A percentile compares a stretch with the other conserved stretches of the same genome.
Conservation (phyloP, 2,329 filamentous ascomycete species). For the Madurella fahalii region DNA sequence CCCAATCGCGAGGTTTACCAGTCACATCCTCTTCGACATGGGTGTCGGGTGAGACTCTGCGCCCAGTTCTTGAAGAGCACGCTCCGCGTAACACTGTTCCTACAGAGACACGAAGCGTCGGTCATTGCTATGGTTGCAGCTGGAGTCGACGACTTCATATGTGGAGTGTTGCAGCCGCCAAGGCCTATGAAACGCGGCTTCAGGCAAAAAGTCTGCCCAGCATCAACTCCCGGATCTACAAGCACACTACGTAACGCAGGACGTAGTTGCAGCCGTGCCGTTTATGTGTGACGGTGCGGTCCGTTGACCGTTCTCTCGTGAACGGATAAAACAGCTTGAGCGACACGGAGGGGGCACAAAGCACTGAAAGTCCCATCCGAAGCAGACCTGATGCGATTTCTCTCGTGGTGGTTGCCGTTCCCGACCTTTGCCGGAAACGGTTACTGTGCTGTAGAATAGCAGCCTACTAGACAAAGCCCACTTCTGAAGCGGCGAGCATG, state of each 20-base stretch:
- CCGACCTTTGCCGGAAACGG: conserved; percentile 4
- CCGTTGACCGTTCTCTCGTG: not conserved
- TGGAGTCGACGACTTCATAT: conserved; percentile 1
- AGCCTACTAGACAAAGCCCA: too few relatives aligned
- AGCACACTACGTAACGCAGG: not conserved
- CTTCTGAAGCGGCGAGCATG: too few relatives aligned
- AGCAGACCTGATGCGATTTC: not conserved
- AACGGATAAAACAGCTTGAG: not conserved
- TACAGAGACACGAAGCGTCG: conserved; percentile 1
- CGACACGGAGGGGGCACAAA: not conserved
- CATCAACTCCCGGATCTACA: not conserved
- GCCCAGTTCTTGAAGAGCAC: too few relatives aligned
- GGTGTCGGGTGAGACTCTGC: too few relatives aligned
- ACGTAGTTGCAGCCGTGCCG: too few relatives aligned
- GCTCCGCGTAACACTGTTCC: too few relatives aligned
- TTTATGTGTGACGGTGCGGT: not conserved
- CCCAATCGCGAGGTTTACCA: not conserved
- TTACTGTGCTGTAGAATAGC: not conserved
- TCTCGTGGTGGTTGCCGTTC: conserved; percentile 16
- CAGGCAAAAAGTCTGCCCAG: not conserved
- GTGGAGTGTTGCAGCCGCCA: not conserved
- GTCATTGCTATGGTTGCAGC: conserved; percentile 8
- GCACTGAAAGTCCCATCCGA: not conserved
- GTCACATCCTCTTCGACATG: not conserved
- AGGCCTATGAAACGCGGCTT: not conserved